Percentiles rank a stretch among this genome's conserved stretches.
Evolutionary conservation across 768 basidiomycete genomes (phyloP).

Genomic region (Vararia minispora): DNA sequence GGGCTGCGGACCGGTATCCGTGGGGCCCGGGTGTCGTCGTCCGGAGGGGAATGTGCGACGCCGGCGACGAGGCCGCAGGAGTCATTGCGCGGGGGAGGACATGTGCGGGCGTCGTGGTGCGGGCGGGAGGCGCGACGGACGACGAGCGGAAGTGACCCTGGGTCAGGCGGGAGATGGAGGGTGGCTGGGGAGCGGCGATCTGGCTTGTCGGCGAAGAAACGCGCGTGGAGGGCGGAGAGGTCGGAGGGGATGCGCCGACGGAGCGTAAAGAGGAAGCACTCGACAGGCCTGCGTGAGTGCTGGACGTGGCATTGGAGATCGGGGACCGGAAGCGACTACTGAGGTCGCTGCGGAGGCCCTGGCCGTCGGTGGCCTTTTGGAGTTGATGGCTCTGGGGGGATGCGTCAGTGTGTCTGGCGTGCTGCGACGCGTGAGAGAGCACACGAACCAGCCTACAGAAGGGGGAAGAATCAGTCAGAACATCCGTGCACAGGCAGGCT

Average conservation of each 20-base stretch:
- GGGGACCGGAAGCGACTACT: slow-evolving; percentile 12
- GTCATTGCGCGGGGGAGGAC: slow-evolving; percentile 9
- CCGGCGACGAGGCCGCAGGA: too few relatives aligned
- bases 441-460: slow-evolving; percentile 10
- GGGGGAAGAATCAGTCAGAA: neutral
- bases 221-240: slow-evolving; percentile 12
- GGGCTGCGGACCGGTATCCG: too few relatives aligned
- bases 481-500: neutral
- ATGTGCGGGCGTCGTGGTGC: neutral
- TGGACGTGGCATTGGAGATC: slow-evolving; percentile 3
- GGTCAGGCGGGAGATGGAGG: slow-evolving; percentile 5
- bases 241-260: slow-evolving; percentile 2
- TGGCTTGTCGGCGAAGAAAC: slow-evolving; percentile 14
- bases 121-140: slow-evolving; percentile 9
- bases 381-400: too few relatives aligned
- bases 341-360: slow-evolving; percentile 14
- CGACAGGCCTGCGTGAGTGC: slow-evolving; percentile 14
- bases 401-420: slow-evolving; percentile 12
- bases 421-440: slow-evolving; percentile 7
- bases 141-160: slow-evolving; percentile 7
- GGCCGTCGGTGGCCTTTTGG: slow-evolving; percentile 16
- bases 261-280: slow-evolving; percentile 11
- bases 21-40: too few relatives aligned
- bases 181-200: slow-evolving; percentile 2
- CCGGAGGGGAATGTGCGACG: too few relatives aligned